phyloP scores from a whole-genome alignment of 2,329 filamentous ascomycete genomes.

The Fusarium globosum region DNA sequence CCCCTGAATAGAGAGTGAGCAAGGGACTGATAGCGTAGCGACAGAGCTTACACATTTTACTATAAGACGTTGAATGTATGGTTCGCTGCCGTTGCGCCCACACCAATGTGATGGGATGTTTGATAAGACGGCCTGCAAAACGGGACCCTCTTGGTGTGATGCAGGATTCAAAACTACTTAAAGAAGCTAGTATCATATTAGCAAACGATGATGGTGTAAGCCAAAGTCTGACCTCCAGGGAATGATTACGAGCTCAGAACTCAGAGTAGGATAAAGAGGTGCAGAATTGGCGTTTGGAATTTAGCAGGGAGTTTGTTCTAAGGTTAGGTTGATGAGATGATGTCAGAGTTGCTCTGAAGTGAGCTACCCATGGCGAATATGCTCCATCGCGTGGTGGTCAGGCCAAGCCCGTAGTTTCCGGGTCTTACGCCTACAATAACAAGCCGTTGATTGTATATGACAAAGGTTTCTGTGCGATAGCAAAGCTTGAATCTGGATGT shows the following conservation, averaged over 20 bases:
- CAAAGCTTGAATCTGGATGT: background rate
- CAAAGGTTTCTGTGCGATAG: background rate
- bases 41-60: background rate
- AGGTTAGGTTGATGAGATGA: background rate
- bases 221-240: conserved; percentile 18
- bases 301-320: background rate
- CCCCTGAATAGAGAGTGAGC: conserved; percentile 6
- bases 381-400: conserved; percentile 11
- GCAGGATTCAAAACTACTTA: conserved; percentile 9
- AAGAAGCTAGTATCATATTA: conserved; percentile 16
- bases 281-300: background rate
- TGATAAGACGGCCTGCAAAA: background rate
- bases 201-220: conserved; percentile 25
- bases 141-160: conserved; percentile 1
- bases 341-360: conserved; percentile 5
- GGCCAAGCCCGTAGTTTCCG: background rate
- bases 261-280: background rate
- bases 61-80: background rate
- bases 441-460: background rate
- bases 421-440: background rate
- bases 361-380: background rate
- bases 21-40: background rate
- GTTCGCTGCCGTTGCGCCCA: background rate
- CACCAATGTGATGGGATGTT: background rate
- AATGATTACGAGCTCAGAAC: background rate